Evolutionary conservation across 2,329 filamentous ascomycete genomes (phyloP), one percentile per base, ranked within the genome.

Genomic region (Xylaria sp.): DNA sequence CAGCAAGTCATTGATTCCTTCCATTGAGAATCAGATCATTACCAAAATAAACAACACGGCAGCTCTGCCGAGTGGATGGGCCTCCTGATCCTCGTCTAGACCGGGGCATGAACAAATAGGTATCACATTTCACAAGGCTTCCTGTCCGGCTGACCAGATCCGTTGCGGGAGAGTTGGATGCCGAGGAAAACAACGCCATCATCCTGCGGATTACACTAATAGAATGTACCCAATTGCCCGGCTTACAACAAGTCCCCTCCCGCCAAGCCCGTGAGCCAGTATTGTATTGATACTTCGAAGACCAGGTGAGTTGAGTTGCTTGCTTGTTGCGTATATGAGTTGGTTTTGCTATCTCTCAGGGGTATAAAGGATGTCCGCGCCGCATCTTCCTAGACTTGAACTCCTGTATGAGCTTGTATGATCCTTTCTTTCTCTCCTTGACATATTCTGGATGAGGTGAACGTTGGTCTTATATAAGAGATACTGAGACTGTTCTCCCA

Each of bases 91-190:
- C 23, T 30, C 23, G 23, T 30, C 37, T 42, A 42, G 9, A 42
- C 11, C 11, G 8, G 37, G 11, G 37, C 8, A 1, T 42, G 37
- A 42, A 10, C 23, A 30, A 5, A 30, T 42, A 42, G 11, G 64
- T 66, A 67, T 65, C 63, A 50, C 54, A 62, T 66, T 59, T 58
- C 64, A 65, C 63, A 68, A 65, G 62, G 61, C 65, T 68, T 70
- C 23, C 62, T 74, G 73, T 71, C 78, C 79, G 79, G 80, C 78
- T 75, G 74, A 72, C 73, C 80, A 79, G 79, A 78, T 80, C 80
- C 80, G 79, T 77, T 67, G 67, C 73, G 74, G 75, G 72, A 76
- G 72, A 76, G 74, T 72, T 70, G 71, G 74, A n/a, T 46, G 42
- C 42, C 42, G 13, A 46, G 42, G 6, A 46, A 30, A 30, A 13